These are phyloP conservation scores for Baorangia bicolor DNA, from an alignment of 768 basidiomycete species.

Conservation along the genomic window DNA sequence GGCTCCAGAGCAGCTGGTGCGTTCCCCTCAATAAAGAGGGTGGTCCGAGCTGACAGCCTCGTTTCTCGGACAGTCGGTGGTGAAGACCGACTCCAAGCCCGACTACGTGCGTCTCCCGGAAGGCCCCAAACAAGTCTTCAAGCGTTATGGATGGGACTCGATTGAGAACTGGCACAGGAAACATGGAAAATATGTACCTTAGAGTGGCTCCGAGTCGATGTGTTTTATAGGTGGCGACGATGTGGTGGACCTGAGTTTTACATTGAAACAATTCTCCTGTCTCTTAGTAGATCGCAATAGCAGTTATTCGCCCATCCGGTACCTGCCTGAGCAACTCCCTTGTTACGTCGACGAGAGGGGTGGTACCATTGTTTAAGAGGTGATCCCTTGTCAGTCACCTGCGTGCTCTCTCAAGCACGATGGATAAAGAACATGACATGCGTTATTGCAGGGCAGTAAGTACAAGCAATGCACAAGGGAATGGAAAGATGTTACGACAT, in stretches of 20 bases:
- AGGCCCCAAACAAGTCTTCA: conserved; percentile 48
- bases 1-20: conserved; percentile 49
- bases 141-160: conserved; percentile 43
- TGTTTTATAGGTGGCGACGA: not conserved
- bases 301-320: too few species aligned
- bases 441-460: conserved; percentile 1
- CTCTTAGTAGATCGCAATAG: too few species aligned
- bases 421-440: not conserved
- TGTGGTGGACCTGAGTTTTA: not conserved
- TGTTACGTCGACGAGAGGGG: too few species aligned
- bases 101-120: conserved; percentile 62
- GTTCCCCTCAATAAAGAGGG: not conserved
- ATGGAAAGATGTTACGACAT: conserved; percentile 6
- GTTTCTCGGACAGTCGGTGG: conserved; percentile 37
- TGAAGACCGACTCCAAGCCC: conserved; percentile 51
- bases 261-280: not conserved
- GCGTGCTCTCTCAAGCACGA: not conserved
- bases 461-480: conserved; percentile 9
- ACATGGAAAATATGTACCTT: conserved; percentile 40
- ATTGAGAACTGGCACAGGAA: conserved; percentile 63
- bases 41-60: not conserved
- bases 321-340: too few species aligned
- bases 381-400: not conserved
- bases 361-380: not conserved
- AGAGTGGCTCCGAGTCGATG: not conserved